Evolutionary conservation across 225 moss, liverwort and hornwort species (phyloP).

Genomic region (Polytrichum commune): DNA sequence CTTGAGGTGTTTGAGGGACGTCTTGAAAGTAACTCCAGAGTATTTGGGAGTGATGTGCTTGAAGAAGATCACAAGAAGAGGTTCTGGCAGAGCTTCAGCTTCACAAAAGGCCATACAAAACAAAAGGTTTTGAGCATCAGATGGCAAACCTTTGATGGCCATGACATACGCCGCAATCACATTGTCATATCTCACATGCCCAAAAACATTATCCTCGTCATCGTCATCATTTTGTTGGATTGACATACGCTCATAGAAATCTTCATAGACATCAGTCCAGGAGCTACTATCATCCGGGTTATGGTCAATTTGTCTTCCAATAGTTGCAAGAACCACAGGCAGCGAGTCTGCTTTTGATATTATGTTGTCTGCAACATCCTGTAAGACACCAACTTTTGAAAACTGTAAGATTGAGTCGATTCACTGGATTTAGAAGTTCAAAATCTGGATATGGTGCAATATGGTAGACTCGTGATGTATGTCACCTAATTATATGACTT

Average conservation of each 20-base stretch:
- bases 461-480: too few relatives aligned
- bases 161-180: background rate
- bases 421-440: too few relatives aligned
- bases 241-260: background rate
- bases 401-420: too few relatives aligned
- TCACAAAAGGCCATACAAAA: conserved; percentile 5
- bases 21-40: background rate
- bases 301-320: conserved; percentile 16
- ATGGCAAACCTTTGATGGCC: background rate
- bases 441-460: too few relatives aligned
- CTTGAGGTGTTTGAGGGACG: background rate
- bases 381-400: background rate
- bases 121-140: background rate
- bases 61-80: conserved; percentile 3
- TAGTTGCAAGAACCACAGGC: conserved; percentile 3
- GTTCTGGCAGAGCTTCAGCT: background rate
- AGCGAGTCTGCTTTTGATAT: background rate
- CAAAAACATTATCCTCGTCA: background rate
- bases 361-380: background rate
- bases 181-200: background rate
- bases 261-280: conserved; percentile 1
- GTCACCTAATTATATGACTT: too few relatives aligned
- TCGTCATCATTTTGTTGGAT: background rate
- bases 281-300: background rate
- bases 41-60: background rate